A percentile compares a stretch with the other conserved stretches of the same genome.
Conservation (phyloP, 23 red algal species). For the Gracilariopsis chorda region DNA sequence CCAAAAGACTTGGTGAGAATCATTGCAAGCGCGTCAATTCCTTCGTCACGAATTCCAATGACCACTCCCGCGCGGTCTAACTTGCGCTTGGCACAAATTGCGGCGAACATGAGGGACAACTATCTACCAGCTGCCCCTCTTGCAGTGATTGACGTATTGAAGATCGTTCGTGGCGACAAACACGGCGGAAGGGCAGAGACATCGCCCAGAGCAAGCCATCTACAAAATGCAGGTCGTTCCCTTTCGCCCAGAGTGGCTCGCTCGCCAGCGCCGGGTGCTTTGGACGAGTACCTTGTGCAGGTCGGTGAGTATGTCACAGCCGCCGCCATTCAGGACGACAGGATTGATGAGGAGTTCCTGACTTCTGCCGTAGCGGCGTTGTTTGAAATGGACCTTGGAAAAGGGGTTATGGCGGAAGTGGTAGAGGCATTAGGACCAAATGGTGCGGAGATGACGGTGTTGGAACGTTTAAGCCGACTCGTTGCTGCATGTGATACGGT, state of each 20-base stretch:
- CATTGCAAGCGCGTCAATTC: constrained; percentile 31
- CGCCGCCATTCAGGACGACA: constrained; percentile 48
- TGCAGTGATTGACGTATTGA: constrained; percentile 36
- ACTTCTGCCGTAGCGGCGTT: constrained; percentile 52
- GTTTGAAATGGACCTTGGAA: constrained; percentile 56
- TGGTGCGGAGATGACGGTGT: constrained; percentile 32
- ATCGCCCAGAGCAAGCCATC: not conserved
- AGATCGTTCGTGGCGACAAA: not conserved
- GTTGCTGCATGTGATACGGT: constrained; percentile 28
- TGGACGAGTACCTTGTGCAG: constrained; percentile 37
- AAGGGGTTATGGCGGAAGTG: constrained; percentile 60
- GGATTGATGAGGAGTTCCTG: constrained; percentile 59
- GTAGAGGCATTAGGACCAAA: constrained; percentile 56
- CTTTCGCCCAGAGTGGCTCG: not conserved
- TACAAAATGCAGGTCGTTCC: not conserved
- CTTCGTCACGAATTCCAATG: constrained; percentile 45
- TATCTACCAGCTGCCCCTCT: constrained; percentile 39
- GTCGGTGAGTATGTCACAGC: constrained; percentile 48
- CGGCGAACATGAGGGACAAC: not conserved
- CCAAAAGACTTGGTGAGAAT: constrained; percentile 13
- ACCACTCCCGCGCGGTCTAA: not conserved
- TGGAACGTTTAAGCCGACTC: constrained; percentile 34
- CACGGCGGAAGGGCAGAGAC: not conserved
- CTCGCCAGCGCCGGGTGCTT: not conserved
- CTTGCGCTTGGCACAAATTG: constrained; percentile 30